Evolutionary conservation across 306 rosid genomes (phyloP).

Genomic region (Astragalus glycyphyllos): DNA sequence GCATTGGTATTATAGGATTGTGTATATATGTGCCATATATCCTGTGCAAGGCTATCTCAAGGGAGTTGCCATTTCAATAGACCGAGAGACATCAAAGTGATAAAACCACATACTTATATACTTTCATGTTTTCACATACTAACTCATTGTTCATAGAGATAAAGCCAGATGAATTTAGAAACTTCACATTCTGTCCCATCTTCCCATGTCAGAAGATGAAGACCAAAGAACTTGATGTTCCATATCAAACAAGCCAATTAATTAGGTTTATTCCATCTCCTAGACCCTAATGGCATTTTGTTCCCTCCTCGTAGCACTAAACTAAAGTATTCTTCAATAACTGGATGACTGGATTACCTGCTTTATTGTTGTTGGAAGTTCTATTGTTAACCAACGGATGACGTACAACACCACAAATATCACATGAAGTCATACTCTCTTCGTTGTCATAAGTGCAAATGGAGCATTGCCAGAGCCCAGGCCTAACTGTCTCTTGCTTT

Average conservation of each 20-base stretch:
- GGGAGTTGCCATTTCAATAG: constrained; percentile 16
- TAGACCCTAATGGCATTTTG: constrained; percentile 1
- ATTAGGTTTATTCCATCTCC: not conserved
- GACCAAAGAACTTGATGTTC: constrained; percentile 11
- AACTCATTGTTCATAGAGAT: constrained; percentile 13
- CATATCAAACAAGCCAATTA: constrained; percentile 30
- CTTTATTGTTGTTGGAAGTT: constrained; percentile 45
- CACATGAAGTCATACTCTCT: constrained; percentile 69
- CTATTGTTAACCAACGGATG: constrained; percentile 46
- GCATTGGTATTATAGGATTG: not conserved
- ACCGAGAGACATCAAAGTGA: not conserved
- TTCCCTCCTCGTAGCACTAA: constrained; percentile 21
- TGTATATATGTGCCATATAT: not conserved
- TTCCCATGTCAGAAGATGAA: constrained; percentile 25
- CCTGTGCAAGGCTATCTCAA: constrained; percentile 10
- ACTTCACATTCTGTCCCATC: constrained; percentile 29
- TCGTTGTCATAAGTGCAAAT: constrained; percentile 94
- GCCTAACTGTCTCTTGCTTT: constrained; percentile 52
- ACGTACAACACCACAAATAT: constrained; percentile 92
- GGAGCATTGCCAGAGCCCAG: constrained; percentile 73
- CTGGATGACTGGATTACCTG: constrained; percentile 60
- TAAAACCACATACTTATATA: not conserved
- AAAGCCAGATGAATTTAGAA: constrained; percentile 6
- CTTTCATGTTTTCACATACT: constrained; percentile 10
- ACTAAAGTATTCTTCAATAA: constrained; percentile 33